phyloP scores from a whole-genome alignment of 1,139 yeast genomes.

The Tardiomyces depauwii region DNA sequence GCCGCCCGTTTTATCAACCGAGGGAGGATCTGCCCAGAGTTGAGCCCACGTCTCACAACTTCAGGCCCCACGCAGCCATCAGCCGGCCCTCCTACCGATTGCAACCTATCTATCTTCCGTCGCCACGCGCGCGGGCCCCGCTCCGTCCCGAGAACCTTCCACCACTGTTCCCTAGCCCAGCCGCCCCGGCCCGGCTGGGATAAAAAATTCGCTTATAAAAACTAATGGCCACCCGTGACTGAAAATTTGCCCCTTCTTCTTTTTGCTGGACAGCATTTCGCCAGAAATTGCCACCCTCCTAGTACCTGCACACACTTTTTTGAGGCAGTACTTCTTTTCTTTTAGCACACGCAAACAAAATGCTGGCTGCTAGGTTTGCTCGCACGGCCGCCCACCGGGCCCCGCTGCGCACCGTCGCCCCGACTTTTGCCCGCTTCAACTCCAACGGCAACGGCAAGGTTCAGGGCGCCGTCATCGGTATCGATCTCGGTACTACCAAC shows the following conservation, averaged over 20 bases:
- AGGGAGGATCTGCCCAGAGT: too few relatives aligned
- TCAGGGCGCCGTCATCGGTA: constrained; percentile 77
- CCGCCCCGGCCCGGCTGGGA: neutral
- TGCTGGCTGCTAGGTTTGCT: constrained; percentile 26
- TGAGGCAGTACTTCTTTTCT: neutral
- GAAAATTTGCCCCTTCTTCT: neutral
- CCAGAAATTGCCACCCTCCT: neutral
- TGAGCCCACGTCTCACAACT: too few relatives aligned
- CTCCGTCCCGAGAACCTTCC: neutral
- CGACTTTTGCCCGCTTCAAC: constrained; percentile 22
- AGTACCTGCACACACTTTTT: neutral
- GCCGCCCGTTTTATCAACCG: too few relatives aligned
- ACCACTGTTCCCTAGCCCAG: neutral
- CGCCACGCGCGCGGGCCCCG: too few relatives aligned
- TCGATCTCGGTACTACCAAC: constrained; percentile 98
- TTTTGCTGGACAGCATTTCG: neutral
- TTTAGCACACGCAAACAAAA: constrained; percentile 3
- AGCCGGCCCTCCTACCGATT: too few relatives aligned
- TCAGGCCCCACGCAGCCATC: too few relatives aligned
- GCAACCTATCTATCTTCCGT: too few relatives aligned
- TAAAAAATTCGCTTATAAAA: neutral
- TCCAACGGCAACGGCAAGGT: constrained; percentile 25
- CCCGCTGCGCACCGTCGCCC: constrained; percentile 3
- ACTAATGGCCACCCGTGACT: neutral
- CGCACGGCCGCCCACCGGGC: constrained; percentile 15